Percentiles rank a stretch among this genome's conserved stretches.
Evolutionary conservation across 148 eudicot genomes (phyloP).

Genomic region (Silene latifolia): DNA sequence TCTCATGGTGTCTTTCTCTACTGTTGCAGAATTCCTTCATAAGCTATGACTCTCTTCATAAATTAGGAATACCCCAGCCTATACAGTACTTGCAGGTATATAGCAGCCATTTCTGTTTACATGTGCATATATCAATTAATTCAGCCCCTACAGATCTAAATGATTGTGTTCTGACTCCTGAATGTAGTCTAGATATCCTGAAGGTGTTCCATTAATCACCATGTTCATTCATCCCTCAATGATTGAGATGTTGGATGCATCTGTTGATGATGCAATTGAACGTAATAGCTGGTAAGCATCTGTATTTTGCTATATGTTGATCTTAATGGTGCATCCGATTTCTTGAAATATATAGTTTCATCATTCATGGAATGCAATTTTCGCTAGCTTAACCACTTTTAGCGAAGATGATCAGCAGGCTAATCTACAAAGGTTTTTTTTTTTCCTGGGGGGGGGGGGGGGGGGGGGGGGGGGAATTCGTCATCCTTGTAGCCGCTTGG

Average conservation of each 20-base stretch:
- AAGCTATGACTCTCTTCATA: constrained; percentile 75
- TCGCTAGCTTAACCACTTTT: not conserved
- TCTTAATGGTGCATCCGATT: not conserved
- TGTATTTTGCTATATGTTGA: not conserved
- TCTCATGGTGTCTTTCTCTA: constrained; percentile 15
- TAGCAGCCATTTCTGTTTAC: constrained; percentile 16
- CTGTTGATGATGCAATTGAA: constrained; percentile 87
- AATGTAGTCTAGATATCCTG: constrained; percentile 89
- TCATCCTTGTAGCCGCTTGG: too few relatives aligned
- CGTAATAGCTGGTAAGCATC: constrained; percentile 79
- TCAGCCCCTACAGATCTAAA: constrained; percentile 6
- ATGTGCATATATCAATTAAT: not conserved
- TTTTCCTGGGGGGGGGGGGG: too few relatives aligned
- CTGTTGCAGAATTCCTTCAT: constrained; percentile 81
- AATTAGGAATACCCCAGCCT: constrained; percentile 91
- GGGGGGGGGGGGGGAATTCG: too few relatives aligned
- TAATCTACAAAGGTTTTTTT: not conserved
- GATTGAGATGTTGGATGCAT: constrained; percentile 86
- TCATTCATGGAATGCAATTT: not conserved
- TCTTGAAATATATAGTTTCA: not conserved
- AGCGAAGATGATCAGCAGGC: not conserved
- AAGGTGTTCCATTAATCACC: constrained; percentile 73
- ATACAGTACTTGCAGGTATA: constrained; percentile 92
- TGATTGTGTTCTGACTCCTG: not conserved
- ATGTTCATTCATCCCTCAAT: constrained; percentile 81